Conservation (phyloP, 1,284 basidiomycete species). For the Cryptococcus sp. region DNA sequence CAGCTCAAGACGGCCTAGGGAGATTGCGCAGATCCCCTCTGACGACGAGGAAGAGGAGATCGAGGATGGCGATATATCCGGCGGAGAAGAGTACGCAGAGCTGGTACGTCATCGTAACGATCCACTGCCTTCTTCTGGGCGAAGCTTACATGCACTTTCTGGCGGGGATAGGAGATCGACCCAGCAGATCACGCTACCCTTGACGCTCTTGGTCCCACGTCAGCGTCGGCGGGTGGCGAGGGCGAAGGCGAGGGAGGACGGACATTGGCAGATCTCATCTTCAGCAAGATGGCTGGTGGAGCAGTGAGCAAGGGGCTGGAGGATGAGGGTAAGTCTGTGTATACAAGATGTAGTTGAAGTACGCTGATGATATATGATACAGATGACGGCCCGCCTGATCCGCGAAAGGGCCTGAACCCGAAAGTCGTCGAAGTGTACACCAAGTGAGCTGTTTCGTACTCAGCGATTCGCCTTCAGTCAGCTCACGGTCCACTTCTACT, state of each 20-base stretch:
- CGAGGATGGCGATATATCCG: constrained; percentile 48
- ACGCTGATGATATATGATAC: constrained; percentile 51
- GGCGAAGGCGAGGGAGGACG: constrained; percentile 54
- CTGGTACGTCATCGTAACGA: constrained; percentile 47
- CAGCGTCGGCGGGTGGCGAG: neutral
- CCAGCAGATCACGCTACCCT: constrained; percentile 80
- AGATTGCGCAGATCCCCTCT: constrained; percentile 25
- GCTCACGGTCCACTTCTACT: neutral
- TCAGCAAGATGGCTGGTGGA: constrained; percentile 79
- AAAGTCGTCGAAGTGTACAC: constrained; percentile 93
- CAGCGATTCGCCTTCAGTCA: neutral
- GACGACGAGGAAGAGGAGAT: constrained; percentile 49
- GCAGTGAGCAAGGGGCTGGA: constrained; percentile 57
- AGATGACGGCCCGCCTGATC: constrained; percentile 68
- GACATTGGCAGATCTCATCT: constrained; percentile 93
- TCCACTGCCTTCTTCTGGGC: neutral
- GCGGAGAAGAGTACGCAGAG: constrained; percentile 59
- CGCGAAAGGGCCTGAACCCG: constrained; percentile 91
- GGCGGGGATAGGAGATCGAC: constrained; percentile 72
- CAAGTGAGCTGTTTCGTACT: constrained; percentile 64
- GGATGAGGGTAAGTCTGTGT: constrained; percentile 30
- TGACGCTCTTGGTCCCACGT: constrained; percentile 62
- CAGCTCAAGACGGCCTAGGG: constrained; percentile 29
- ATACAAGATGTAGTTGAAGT: neutral
- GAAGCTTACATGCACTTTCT: neutral